Percentiles rank a stretch among this genome's conserved stretches.
phyloP scores from a whole-genome alignment of 768 basidiomycete species.

The Mycena pura region DNA sequence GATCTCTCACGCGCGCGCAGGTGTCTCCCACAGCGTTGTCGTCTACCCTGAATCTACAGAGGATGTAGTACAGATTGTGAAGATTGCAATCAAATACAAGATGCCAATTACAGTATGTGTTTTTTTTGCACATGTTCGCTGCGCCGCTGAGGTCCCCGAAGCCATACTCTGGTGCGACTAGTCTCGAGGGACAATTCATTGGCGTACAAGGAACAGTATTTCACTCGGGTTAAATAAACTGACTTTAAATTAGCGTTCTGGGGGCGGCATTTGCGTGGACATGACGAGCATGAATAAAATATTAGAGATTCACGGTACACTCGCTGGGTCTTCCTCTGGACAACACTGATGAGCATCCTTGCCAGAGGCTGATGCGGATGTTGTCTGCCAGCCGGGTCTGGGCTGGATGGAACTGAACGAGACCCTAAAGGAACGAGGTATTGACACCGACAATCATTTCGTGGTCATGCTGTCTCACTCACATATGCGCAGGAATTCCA shows the following conservation, averaged over 20 bases:
- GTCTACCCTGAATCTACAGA: slow-evolving; percentile 75
- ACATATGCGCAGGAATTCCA: slow-evolving; percentile 63
- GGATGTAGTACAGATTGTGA: slow-evolving; percentile 82
- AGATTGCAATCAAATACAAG: slow-evolving; percentile 72
- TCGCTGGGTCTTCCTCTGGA: neutral
- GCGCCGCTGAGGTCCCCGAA: neutral
- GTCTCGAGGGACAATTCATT: slow-evolving; percentile 78
- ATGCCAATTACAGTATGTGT: slow-evolving; percentile 67
- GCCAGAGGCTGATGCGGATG: slow-evolving; percentile 73
- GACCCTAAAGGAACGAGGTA: slow-evolving; percentile 65
- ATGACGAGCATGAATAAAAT: slow-evolving; percentile 82
- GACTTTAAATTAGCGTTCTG: slow-evolving; percentile 38
- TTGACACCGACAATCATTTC: neutral
- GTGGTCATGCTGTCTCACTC: neutral
- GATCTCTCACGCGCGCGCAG: too few relatives aligned
- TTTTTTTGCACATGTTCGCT: neutral
- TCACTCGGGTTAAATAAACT: neutral
- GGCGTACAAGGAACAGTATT: slow-evolving; percentile 50
- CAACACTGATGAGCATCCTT: neutral
- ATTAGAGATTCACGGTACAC: slow-evolving; percentile 70
- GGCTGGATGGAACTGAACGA: slow-evolving; percentile 79
- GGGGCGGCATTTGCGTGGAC: slow-evolving; percentile 82
- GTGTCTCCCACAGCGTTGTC: slow-evolving; percentile 60
- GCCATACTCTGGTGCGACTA: slow-evolving; percentile 84
- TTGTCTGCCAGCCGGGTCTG: slow-evolving; percentile 77